Base-by-base conservation (phyloP, 768 basidiomycete genomes). In the Agrocybe chaxingu region DNA sequence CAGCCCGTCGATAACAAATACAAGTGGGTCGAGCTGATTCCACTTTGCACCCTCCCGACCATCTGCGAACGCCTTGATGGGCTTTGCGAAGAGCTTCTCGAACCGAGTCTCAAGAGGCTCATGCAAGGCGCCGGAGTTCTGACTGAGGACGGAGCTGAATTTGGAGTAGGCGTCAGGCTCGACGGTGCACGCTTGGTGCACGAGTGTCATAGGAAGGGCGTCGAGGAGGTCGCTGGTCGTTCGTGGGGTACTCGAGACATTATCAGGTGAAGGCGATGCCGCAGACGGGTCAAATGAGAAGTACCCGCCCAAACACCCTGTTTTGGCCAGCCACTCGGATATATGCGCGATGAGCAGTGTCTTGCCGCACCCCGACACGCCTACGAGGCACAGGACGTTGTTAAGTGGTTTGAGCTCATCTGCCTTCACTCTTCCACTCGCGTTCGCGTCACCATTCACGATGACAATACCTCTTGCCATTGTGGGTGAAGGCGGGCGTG, bases 1-100 rank as follows among this genome's bases (percentile, higher is more conserved):
- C 1, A 62, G 37, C 48, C 55, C 40, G 47, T 70, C 45, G 38
- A 62, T 55, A 9, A 62, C 48, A 33, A 60, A 62, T 6, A 62
- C 53, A 41, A 62, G 35, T 1, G 59, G 58, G 5, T 54, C 55
- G 19, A 57, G 48, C 7, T 57, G 57, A 33, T 57, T 62, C 61
- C 59, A 60, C n/a, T 34, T 40, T 18, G 37, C 41, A 9, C 40
- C 49, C 18, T 19, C 36, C 19, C 51, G 46, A 10, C 41, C 38
- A 31, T 39, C 33, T 5, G 57, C 50, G 31, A 60, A 62, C 7
- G 44, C 47, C 3, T 38, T 34, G 12, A 60, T 10, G 2, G 58
- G 58, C 3, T 51, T 35, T 0, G 47, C 53, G 32, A 62, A 62
- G 13, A 60, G 32, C 29, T 38, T 44, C 42, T 57, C 55, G 30